Conservation (phyloP, 768 basidiomycete species). For the Pleurotus djamor region DNA sequence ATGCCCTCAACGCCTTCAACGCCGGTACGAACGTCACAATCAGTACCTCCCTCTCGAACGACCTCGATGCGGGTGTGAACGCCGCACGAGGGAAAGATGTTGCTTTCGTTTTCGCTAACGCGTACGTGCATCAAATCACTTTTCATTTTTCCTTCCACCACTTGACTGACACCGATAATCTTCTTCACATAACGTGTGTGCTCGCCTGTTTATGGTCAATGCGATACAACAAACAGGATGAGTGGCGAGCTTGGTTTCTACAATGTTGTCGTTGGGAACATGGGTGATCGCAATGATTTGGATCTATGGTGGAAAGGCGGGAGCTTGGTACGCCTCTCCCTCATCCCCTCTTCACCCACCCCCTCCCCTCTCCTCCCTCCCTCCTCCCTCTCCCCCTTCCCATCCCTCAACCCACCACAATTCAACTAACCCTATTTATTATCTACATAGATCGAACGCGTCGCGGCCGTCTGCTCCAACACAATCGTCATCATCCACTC, state of each 20-base stretch:
- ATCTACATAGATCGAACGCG: conserved; percentile 39
- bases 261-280: conserved; percentile 57
- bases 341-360: no score
- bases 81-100: conserved; percentile 51
- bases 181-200: conserved; percentile 1
- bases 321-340: conserved; percentile 32
- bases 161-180: neutral
- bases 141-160: conserved; percentile 10
- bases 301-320: conserved; percentile 58
- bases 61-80: conserved; percentile 30
- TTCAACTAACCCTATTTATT: conserved; percentile 17
- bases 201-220: conserved; percentile 22
- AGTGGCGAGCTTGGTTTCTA: conserved; percentile 56
- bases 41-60: conserved; percentile 37
- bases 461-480: conserved; percentile 70
- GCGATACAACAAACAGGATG: conserved; percentile 25
- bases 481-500: conserved; percentile 71
- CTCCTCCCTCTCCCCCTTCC: neutral
- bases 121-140: conserved; percentile 25
- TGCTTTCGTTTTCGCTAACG: conserved; percentile 60
- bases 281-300: conserved; percentile 59
- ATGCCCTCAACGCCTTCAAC: conserved; percentile 39
- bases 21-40: conserved; percentile 37
- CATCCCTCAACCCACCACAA: conserved; percentile 8
- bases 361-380: no score